Percentiles rank a stretch among this genome's conserved stretches.
phyloP scores from a whole-genome alignment of 139 green algal genomes.

The Volvox africanus region DNA sequence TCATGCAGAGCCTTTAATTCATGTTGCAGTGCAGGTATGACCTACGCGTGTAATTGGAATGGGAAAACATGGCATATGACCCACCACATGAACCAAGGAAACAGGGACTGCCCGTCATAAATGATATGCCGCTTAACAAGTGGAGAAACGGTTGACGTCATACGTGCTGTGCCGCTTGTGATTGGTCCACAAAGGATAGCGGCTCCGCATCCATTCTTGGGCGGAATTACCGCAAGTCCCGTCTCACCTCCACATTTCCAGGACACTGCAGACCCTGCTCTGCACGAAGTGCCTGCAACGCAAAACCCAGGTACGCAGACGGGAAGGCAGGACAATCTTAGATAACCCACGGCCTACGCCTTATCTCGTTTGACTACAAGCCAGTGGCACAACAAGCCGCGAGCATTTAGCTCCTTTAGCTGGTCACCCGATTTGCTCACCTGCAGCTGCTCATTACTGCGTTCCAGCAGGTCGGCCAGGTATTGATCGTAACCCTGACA shows the following conservation, averaged over 20 bases:
- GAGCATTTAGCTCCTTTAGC: no score
- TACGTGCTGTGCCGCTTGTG: not conserved
- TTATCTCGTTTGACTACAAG: no score
- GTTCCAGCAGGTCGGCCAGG: conserved; percentile 41
- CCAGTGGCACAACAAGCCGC: no score
- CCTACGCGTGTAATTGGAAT: not conserved
- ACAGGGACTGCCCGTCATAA: no score
- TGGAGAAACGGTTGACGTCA: no score
- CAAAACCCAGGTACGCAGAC: not conserved
- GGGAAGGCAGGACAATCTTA: not conserved
- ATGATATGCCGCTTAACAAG: no score
- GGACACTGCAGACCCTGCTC: conserved; percentile 38
- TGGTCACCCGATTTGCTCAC: not conserved
- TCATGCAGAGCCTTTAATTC: conserved; percentile 47
- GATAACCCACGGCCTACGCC: no score
- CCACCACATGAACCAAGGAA: no score
- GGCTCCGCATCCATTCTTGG: no score
- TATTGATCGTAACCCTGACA: conserved; percentile 56
- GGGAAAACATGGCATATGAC: not conserved
- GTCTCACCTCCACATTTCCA: conserved; percentile 39
- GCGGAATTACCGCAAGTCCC: not conserved
- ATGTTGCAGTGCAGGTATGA: conserved; percentile 59
- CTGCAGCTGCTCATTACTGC: conserved; percentile 40
- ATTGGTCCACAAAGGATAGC: not conserved
- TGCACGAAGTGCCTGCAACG: conserved; percentile 31